Base-by-base conservation (phyloP, 2,329 filamentous ascomycete genomes). In the Epicoccum nigrum region DNA sequence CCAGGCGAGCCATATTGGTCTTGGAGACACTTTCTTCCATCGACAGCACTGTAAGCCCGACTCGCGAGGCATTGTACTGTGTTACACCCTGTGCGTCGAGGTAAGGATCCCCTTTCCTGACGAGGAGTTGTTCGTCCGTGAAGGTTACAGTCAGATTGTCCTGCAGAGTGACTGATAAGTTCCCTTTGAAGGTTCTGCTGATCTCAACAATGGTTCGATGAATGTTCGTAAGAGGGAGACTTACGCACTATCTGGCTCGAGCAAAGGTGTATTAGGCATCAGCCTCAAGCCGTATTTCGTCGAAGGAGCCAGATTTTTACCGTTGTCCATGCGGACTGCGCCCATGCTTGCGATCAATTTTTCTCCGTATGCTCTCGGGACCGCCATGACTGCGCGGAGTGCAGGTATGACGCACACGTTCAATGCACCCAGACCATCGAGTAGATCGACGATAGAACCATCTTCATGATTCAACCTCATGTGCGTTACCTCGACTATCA, bases 1-100 rank as follows among this genome's bases (percentile, higher is more conserved):
- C 52, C n/a, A 55, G 31, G 8, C 52, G 37, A 9, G 52, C 46
- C 43, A 51, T 51, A 21, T 47, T 39, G 38, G 44, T 51, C 15
- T 47, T 44, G 3, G 23, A 32, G 15, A 43, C 33, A 9, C 38
- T 35, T 13, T 23, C 28, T 9, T 17, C n/a, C 21, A 52, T 55
- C 16, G 42, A 43, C 15, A 51, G 42, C 11, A 55, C 46, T 8
- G 52, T 46, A n/a, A 55, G 40, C 15, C 42, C 23, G 7, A 38
- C 50, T 25, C 33, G 30, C 2, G 41, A 31, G 4, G 37, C 8
- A 7, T 45, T 48, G 19, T 34, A 33, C 11, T 43, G 23, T 9
- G 43, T 33, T 7, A 31, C 15, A 27, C 52, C 52, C 3, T 13
- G 15, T 19, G 25, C 20, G 8, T 34, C 42, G 4, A 55, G 39